A percentile compares a stretch with the other conserved stretches of the same genome.
Conservation (phyloP, 352 stramenopile genomes). For the Saprolegnia parasitica region DNA sequence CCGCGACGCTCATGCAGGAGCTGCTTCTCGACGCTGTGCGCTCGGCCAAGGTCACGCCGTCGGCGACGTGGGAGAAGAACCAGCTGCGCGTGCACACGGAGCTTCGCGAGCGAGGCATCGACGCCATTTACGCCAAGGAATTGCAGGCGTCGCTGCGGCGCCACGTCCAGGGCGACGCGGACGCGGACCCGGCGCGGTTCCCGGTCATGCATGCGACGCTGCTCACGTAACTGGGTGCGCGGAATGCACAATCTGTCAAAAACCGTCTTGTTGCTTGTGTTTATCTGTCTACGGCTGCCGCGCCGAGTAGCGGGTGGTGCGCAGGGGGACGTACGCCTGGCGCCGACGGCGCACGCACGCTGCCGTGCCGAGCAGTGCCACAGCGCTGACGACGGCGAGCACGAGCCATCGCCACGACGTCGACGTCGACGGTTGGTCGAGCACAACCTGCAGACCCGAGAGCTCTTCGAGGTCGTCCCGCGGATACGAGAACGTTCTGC, state of each 20-base stretch:
- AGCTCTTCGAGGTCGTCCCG: not conserved
- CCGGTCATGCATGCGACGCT: not conserved
- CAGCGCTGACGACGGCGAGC: not conserved
- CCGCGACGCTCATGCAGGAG: slow-evolving; percentile 53
- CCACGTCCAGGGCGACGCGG: not conserved
- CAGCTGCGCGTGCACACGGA: slow-evolving; percentile 5
- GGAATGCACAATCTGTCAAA: not conserved
- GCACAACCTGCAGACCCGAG: not conserved
- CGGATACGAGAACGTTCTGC: slow-evolving; percentile 46
- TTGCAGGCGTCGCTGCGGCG: not conserved
- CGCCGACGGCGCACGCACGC: not conserved
- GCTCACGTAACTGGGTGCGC: not conserved
- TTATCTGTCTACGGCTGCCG: not conserved
- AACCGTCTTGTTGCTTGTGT: not conserved
- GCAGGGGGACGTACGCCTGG: not conserved
- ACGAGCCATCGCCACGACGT: not conserved
- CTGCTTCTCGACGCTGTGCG: slow-evolving; percentile 64
- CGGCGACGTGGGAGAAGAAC: slow-evolving; percentile 10
- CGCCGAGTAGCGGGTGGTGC: not conserved
- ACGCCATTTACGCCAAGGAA: slow-evolving; percentile 15
- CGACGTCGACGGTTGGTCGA: not conserved
- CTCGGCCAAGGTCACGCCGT: slow-evolving; percentile 29
- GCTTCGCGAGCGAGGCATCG: not conserved
- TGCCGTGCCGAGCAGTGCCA: not conserved
- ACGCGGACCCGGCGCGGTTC: not conserved